phyloP scores from a whole-genome alignment of 495 filamentous ascomycete genomes.

The Apiosordaria backusii region DNA sequence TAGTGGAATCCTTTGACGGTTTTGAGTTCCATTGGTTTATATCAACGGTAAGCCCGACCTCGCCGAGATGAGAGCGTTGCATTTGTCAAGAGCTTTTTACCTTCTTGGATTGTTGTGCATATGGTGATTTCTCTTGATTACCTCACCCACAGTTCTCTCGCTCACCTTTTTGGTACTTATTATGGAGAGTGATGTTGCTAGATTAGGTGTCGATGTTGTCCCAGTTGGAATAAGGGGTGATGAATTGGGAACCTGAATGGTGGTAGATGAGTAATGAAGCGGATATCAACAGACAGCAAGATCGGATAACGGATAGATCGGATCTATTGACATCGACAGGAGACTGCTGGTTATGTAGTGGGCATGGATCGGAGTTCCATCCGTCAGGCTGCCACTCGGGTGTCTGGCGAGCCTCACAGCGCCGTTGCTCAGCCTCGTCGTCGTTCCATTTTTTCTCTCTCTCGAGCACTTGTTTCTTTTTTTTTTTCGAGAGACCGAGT shows the following conservation, averaged over 20 bases:
- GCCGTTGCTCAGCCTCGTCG: background rate
- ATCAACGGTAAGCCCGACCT: background rate
- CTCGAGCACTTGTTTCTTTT: background rate
- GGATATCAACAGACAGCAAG: background rate
- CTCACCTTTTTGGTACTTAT: background rate
- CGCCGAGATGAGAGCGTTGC: background rate
- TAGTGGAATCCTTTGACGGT: background rate
- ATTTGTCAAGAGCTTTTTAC: background rate
- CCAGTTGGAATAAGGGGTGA: too few species aligned
- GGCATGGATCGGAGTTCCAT: background rate
- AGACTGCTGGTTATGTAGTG: background rate
- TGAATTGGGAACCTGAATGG: too few species aligned
- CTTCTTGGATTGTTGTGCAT: background rate
- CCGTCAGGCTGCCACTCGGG: background rate
- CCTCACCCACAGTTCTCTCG: background rate
- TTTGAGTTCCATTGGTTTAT: background rate
- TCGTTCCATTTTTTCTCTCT: background rate
- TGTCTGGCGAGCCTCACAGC: background rate
- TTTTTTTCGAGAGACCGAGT: background rate
- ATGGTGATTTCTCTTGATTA: background rate
- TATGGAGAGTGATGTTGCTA: background rate
- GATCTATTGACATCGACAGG: background rate
- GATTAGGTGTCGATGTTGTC: background rate
- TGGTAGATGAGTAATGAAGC: background rate
- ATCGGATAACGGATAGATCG: background rate